These are phyloP conservation scores for Bipolaris victoriae DNA, from an alignment of 2,329 filamentous ascomycete genomes.

Conservation along the genomic window DNA sequence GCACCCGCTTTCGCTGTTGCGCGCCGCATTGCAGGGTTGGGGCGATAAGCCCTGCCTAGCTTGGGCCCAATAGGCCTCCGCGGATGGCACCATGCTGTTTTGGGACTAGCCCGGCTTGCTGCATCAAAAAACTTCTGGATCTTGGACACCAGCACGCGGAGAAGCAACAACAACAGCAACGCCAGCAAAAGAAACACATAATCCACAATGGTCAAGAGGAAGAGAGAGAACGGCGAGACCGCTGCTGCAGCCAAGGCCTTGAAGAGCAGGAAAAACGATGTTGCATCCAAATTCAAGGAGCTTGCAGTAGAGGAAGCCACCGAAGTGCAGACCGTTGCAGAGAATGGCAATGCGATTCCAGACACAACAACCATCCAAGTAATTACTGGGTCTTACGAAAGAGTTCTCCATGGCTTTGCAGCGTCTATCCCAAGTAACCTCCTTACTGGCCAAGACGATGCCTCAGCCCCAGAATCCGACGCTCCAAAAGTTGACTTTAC, in stretches of 20 bases:
- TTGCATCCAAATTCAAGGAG: conserved; percentile 26
- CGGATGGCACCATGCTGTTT: conserved; percentile 10
- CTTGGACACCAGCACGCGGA: conserved; percentile 17
- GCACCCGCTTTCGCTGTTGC: conserved; percentile 21
- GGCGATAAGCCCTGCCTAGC: conserved; percentile 37
- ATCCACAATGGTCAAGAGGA: conserved; percentile 44
- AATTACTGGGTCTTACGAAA: conserved; percentile 91
- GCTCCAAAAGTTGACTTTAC: conserved; percentile 67
- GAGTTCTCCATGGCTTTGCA: conserved; percentile 86
- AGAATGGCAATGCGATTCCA: conserved; percentile 8
- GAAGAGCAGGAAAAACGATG: conserved; percentile 38
- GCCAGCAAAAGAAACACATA: not conserved
- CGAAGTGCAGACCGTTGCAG: conserved; percentile 10
- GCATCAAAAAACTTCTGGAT: conserved; percentile 31
- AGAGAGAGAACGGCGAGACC: conserved; percentile 37
- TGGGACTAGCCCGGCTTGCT: conserved; percentile 27
- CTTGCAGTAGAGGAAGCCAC: conserved; percentile 23
- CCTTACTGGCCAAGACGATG: conserved; percentile 36
- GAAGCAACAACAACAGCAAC: conserved; percentile 13
- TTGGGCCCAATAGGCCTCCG: conserved; percentile 15
- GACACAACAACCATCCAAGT: conserved; percentile 71
- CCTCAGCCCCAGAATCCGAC: conserved; percentile 27
- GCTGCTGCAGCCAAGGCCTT: conserved; percentile 27
- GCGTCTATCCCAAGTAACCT: conserved; percentile 65
- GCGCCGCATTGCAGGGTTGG: conserved; percentile 19